Evolutionary conservation across 2,329 filamentous ascomycete species (phyloP).

Genomic region (Leptographium procerum): DNA sequence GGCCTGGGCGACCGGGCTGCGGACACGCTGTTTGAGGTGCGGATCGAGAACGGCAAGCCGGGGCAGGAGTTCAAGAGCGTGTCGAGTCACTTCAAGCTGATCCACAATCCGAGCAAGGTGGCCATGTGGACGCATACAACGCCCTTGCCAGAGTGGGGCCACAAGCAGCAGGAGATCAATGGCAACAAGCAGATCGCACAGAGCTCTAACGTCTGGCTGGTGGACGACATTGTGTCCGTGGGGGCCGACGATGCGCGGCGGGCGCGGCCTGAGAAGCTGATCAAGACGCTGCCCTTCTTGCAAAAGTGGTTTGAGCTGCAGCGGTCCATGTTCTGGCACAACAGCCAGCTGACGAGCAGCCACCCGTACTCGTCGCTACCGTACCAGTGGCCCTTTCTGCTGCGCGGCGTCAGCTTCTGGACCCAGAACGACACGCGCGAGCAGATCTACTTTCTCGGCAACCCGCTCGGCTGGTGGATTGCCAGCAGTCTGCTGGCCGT

Average conservation of each 20-base stretch:
- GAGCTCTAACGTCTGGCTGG: constrained; percentile 87
- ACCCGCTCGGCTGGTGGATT: constrained; percentile 96
- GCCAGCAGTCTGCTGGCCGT: constrained; percentile 85
- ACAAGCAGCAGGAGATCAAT: constrained; percentile 97
- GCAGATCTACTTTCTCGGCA: constrained; percentile 98
- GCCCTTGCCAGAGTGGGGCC: constrained; percentile 93
- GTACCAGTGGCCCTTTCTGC: constrained; percentile 94
- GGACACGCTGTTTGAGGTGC: constrained; percentile 87
- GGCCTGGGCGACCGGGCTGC: constrained; percentile 65
- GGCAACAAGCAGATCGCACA: constrained; percentile 92
- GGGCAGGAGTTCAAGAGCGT: constrained; percentile 81
- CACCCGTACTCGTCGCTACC: constrained; percentile 93
- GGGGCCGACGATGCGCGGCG: constrained; percentile 60
- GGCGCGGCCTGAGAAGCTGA: constrained; percentile 61
- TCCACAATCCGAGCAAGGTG: constrained; percentile 89
- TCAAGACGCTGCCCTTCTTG: constrained; percentile 79
- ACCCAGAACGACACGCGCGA: constrained; percentile 88
- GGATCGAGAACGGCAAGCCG: constrained; percentile 74
- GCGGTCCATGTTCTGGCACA: constrained; percentile 98
- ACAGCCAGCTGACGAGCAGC: constrained; percentile 92
- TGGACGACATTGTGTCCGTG: constrained; percentile 81
- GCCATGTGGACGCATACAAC: constrained; percentile 98
- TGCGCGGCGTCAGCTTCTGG: constrained; percentile 98
- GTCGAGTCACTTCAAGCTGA: constrained; percentile 87
- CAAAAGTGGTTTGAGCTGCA: constrained; percentile 95